phyloP scores from a whole-genome alignment of 176 grass and related monocot species.

The Zoysia pacifica region DNA sequence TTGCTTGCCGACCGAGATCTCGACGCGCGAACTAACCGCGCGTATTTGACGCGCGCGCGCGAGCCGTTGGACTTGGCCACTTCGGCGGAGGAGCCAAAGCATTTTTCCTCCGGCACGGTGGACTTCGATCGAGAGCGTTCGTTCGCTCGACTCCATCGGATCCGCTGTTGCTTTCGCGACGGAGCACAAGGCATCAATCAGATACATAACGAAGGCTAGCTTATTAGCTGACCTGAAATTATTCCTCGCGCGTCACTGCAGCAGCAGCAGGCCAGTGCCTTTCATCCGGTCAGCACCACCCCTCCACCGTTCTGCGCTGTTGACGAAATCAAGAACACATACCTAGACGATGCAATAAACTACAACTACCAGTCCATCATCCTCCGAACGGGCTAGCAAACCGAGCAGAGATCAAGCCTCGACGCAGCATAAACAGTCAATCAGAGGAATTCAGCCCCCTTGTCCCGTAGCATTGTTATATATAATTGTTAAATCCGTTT shows the following conservation, averaged over 20 bases:
- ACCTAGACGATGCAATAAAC: neutral
- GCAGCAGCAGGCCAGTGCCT: neutral
- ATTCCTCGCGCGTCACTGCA: conserved; percentile 12
- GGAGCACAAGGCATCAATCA: conserved; percentile 33
- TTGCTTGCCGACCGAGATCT: conserved; percentile 57
- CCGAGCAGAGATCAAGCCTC: conserved; percentile 8
- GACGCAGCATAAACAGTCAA: neutral
- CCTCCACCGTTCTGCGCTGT: conserved; percentile 10
- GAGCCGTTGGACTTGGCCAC: neutral
- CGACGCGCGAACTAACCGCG: conserved; percentile 26
- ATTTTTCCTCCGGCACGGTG: neutral
- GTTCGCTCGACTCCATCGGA: neutral
- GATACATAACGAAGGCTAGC: conserved; percentile 4
- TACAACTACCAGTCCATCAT: neutral
- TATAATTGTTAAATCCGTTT: neutral
- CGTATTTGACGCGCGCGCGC: neutral
- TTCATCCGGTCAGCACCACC: neutral
- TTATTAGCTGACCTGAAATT: neutral
- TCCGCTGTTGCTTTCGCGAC: conserved; percentile 50
- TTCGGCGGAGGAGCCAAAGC: neutral
- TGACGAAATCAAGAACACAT: conserved; percentile 17
- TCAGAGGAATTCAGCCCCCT: conserved; percentile 17
- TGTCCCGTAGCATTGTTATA: conserved; percentile 1
- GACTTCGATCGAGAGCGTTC: neutral
- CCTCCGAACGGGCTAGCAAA: neutral